Base-by-base conservation (phyloP, 2,329 filamentous ascomycete species). In the Pseudogymnoascus sp. region DNA sequence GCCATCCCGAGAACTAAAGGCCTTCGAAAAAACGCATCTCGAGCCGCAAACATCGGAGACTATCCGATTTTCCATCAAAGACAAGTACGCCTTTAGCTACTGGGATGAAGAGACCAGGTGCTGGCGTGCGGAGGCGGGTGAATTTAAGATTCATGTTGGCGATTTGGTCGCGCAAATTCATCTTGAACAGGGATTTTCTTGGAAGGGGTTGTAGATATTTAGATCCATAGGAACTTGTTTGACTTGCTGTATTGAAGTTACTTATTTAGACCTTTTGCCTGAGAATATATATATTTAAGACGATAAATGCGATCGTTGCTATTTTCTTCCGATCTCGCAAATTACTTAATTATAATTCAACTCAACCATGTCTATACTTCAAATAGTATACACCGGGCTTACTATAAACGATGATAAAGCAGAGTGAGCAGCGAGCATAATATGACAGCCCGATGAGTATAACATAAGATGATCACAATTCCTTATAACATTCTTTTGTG, bases 11-110 rank as follows among this genome's bases (percentile, higher is more conserved):
- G 28, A 63, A 18, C 34, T 65, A 23, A 62, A 64, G 34, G 64
- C 53, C 8, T 65, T 64, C 31, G 43, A 64, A 46, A 65, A 65
- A 37, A 59, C 59, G 8, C 36, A 61, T 11, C 61, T 64, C 18
- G 34, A 61, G 16, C 7, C 42, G 25, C 42, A 46, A 46, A 25
- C 42, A n/a, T 46, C 42, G 3, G 42, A 46, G 21, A 25, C 42
- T 25, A n/a, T 46, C 42, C 25, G 21, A 46, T n/a, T 46, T 25
- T 46, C 6, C 42, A 46, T 46, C 12, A 46, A 46, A 46, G 56
- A 56, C 7, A 61, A 62, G 56, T 7, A 36, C 62, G 59, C 62
- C 37, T 21, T 63, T 9, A 61, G 37, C 28, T 63, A 60, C 31
- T 65, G 62, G 64, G 42, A 61, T 21, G 43, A 63, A 21, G 56